Evolutionary conservation across 2,329 filamentous ascomycete species (phyloP).

Genomic region (Leptoxyphium fumago): DNA sequence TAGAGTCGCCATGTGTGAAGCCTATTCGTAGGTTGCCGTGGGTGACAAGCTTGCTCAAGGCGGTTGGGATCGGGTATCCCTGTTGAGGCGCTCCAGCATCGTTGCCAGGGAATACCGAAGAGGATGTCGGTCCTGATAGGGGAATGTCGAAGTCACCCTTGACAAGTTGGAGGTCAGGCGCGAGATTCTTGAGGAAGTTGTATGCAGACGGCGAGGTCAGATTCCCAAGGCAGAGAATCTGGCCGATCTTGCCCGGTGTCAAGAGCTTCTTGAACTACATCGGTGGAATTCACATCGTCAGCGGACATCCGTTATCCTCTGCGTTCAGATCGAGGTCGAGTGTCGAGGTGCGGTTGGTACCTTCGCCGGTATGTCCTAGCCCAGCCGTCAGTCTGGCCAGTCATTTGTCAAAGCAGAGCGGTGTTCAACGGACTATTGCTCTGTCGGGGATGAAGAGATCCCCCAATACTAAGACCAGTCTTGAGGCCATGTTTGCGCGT

Average conservation of each 20-base stretch:
- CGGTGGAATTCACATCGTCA: constrained; percentile 2
- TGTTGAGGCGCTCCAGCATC: constrained; percentile 2
- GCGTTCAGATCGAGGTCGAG: constrained; percentile 3
- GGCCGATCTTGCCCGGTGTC: constrained; percentile 43
- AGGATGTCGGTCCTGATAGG: constrained; percentile 38
- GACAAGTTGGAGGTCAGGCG: constrained; percentile 52
- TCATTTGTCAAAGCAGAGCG: constrained; percentile 3
- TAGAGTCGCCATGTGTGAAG: constrained; percentile 58
- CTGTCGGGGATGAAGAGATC: constrained; percentile 90
- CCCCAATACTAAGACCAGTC: constrained; percentile 80
- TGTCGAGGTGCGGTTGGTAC: constrained; percentile 29
- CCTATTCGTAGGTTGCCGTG: constrained; percentile 54
- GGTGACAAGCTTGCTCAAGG: constrained; percentile 54
- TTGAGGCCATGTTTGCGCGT: constrained; percentile 50
- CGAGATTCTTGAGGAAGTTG: constrained; percentile 40
- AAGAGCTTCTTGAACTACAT: constrained; percentile 40
- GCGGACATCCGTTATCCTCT: constrained; percentile 3
- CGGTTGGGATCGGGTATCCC: constrained; percentile 23
- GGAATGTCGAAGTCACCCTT: constrained; percentile 58
- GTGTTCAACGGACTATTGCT: constrained; percentile 46
- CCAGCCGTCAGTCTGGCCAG: constrained; percentile 11
- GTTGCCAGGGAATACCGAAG: constrained; percentile 1
- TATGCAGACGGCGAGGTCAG: constrained; percentile 43
- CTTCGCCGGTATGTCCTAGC: constrained; percentile 69
- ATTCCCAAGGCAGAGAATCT: constrained; percentile 44